Conservation (phyloP, 1,284 basidiomycete species). For the Trametes versicolor region DNA sequence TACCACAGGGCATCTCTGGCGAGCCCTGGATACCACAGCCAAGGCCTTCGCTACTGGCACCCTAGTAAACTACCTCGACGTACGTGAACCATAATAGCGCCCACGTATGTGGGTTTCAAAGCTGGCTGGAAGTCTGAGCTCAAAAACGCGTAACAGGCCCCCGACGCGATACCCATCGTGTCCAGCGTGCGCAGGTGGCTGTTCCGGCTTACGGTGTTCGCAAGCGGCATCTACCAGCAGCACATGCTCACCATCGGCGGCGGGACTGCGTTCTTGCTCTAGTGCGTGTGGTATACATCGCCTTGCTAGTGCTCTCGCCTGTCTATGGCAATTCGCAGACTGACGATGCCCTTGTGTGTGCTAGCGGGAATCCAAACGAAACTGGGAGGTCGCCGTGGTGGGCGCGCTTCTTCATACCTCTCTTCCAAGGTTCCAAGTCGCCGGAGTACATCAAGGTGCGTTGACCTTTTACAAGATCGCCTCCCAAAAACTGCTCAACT, state of each 20-base stretch:
- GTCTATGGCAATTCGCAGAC: neutral
- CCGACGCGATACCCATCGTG: neutral
- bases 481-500: neutral
- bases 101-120: neutral
- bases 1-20: neutral
- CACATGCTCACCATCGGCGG: slow-evolving; percentile 24
- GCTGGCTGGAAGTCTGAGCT: neutral
- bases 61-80: neutral
- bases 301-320: neutral
- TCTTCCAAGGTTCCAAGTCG: neutral
- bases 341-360: too few species aligned
- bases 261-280: slow-evolving; percentile 21
- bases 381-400: neutral
- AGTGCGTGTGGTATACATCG: slow-evolving; percentile 12
- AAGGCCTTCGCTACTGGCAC: neutral
- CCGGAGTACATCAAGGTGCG: slow-evolving; percentile 3
- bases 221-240: slow-evolving; percentile 5
- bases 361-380: too few species aligned
- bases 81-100: neutral
- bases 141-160: neutral
- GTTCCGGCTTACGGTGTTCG: neutral
- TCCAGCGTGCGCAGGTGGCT: neutral
- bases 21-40: neutral
- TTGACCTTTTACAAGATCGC: neutral
- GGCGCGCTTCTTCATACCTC: neutral